phyloP scores from a whole-genome alignment of 2,329 filamentous ascomycete genomes.

The Colletotrichum destructivum region DNA sequence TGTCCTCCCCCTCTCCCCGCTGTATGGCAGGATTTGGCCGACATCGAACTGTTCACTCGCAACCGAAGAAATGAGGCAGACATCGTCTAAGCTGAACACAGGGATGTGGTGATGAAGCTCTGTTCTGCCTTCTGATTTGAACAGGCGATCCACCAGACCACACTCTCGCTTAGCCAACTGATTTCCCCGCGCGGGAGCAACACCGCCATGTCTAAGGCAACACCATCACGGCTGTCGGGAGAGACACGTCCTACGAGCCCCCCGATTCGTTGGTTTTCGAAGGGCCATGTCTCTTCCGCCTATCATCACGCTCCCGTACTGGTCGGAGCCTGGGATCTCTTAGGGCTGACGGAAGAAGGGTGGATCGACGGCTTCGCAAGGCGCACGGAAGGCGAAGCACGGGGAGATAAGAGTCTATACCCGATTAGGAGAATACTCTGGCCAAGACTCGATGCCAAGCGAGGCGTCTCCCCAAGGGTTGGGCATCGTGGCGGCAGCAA shows the following conservation, averaged over 20 bases:
- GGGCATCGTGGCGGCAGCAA: conserved; percentile 10
- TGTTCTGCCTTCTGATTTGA: background rate
- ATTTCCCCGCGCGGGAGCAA: too few species aligned
- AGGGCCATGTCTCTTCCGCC: background rate
- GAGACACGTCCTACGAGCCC: background rate
- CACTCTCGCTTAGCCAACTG: background rate
- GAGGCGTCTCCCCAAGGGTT: background rate
- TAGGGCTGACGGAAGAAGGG: conserved; percentile 27
- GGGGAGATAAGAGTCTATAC: conserved; percentile 7
- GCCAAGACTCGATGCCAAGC: conserved; percentile 35
- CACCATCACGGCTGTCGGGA: background rate
- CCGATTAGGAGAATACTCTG: conserved; percentile 39
- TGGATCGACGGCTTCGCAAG: conserved; percentile 26
- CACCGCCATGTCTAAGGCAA: background rate
- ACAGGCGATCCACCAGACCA: background rate
- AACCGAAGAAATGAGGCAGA: too few species aligned
- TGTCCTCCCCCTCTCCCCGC: too few species aligned
- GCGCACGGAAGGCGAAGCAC: conserved; percentile 19
- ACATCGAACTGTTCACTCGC: too few species aligned
- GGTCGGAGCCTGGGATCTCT: background rate
- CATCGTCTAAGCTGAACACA: background rate
- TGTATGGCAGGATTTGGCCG: too few species aligned
- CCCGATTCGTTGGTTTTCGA: conserved; percentile 21
- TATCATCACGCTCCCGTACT: background rate
- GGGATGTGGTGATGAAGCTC: background rate